A percentile compares a stretch with the other conserved stretches of the same genome.
Evolutionary conservation across 352 stramenopile species (phyloP).

Genomic region (Phytophthora pistaciae): DNA sequence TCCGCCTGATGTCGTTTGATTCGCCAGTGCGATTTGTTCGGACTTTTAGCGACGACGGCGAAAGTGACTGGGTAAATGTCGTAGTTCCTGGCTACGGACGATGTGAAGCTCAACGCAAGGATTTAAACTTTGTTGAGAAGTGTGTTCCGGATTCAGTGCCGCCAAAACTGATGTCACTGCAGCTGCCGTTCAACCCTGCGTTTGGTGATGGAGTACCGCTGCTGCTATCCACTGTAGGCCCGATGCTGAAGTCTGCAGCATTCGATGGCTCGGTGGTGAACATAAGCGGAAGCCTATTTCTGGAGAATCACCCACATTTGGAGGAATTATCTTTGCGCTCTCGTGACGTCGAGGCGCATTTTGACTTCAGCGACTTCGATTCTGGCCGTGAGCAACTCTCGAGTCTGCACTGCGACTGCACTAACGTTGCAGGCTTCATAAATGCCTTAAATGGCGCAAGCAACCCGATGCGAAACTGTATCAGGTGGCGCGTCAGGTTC

Average conservation of each 20-base stretch:
- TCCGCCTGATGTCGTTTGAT: neutral
- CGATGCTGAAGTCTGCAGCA: neutral
- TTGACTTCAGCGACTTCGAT: neutral
- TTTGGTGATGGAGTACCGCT: neutral
- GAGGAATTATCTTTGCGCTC: neutral
- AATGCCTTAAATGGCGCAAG: neutral
- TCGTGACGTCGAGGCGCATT: neutral
- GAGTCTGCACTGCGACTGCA: neutral
- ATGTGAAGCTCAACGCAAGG: neutral
- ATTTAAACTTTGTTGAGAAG: neutral
- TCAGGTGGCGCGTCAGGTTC: neutral
- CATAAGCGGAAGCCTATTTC: neutral
- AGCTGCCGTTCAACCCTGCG: neutral
- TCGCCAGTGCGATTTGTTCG: neutral
- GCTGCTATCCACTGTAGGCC: neutral
- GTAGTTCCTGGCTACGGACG: neutral
- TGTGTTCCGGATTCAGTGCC: too few species aligned
- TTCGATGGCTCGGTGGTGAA: neutral
- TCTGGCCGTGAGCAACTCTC: neutral
- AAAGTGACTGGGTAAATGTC: neutral
- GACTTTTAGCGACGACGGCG: neutral
- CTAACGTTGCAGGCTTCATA: neutral
- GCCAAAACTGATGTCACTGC: neutral
- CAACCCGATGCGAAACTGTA: neutral
- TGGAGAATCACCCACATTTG: neutral